These are phyloP conservation scores for Saxophila tyrrhenica DNA, from an alignment of 495 filamentous ascomycete species.

Conservation along the genomic window DNA sequence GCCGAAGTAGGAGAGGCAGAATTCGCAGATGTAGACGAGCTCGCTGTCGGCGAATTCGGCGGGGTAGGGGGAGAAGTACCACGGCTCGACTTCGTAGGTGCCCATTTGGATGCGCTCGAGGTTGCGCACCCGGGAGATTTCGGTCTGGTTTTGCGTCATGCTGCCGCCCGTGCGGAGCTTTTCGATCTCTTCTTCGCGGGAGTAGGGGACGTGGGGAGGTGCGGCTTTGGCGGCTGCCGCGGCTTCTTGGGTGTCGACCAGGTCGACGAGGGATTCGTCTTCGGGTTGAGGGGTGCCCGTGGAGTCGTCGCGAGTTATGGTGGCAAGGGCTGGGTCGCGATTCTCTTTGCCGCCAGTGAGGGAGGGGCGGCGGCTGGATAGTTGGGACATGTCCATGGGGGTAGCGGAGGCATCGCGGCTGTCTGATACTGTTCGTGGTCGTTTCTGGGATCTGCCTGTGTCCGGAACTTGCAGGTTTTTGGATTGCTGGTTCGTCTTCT, in stretches of 20 bases:
- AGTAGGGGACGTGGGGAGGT: slow-evolving; percentile 44
- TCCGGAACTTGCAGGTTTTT: slow-evolving; percentile 21
- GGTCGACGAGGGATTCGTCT: slow-evolving; percentile 48
- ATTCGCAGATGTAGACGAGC: slow-evolving; percentile 91
- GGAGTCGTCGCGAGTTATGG: slow-evolving; percentile 36
- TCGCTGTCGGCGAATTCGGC: slow-evolving; percentile 76
- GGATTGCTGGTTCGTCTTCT: slow-evolving; percentile 25
- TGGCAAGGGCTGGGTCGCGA: slow-evolving; percentile 39
- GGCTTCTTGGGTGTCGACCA: slow-evolving; percentile 54
- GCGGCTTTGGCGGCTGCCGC: slow-evolving; percentile 41
- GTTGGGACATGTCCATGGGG: slow-evolving; percentile 33
- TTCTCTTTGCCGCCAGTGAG: slow-evolving; percentile 58
- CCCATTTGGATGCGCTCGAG: slow-evolving; percentile 89
- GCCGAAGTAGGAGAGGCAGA: slow-evolving; percentile 86
- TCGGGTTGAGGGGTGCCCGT: slow-evolving; percentile 45
- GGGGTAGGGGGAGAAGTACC: slow-evolving; percentile 98
- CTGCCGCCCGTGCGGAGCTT: slow-evolving; percentile 84
- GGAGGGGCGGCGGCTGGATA: slow-evolving; percentile 31
- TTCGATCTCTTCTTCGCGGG: slow-evolving; percentile 88
- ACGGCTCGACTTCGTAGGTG: slow-evolving; percentile 80
- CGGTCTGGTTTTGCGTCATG: slow-evolving; percentile 97
- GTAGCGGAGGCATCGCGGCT: slow-evolving; percentile 48
- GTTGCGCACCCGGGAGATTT: slow-evolving; percentile 92
- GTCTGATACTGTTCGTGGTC: slow-evolving; percentile 33
- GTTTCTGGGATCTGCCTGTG: slow-evolving; percentile 42